Evolutionary conservation across 768 basidiomycete species (phyloP), one percentile per base, ranked within the genome.

Genomic region (Lactarius tabidus): DNA sequence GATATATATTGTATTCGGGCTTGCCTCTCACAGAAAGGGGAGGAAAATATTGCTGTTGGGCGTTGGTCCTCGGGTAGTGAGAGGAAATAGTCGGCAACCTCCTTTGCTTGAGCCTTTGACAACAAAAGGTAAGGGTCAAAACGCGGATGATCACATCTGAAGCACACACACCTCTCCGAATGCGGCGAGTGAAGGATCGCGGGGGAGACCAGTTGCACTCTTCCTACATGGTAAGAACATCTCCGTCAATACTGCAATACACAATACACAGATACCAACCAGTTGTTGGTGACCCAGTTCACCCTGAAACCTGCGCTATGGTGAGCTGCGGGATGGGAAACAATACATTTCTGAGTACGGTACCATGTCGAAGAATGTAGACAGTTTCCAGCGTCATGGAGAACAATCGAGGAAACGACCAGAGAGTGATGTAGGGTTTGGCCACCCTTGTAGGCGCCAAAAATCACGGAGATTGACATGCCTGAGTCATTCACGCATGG

Each of bases 41-140:
- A 93, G 14, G 90, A 91, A 74, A 91, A 88, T 63, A 93, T 89
- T 6, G 84, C 87, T 2, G 88, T 92, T 1, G 92, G 92, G 15
- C 82, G 80, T 52, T 87, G 81, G 8, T 85, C 80, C 60, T 82
- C 80, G 18, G 90, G 88, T 18, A 93, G 77, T 9, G 84, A 82
- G 26, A 78, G 66, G 69, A 93, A 85, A 73, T 89, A 84, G 18
- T 78, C 76, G 1, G 85, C 88, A 26, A 93, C 76, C 72, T 93
- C 90, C 61, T 83, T 74, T 1, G 93, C 91, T 77, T 95, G 93
- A 18, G 78, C 76, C 85, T 90, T 33, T 29, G 10, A 55, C 4
- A 48, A 48, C 26, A 29, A n/a, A n/a, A n/a, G 17, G 20, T 26
- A 28, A 26, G 33, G 35, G 58, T 26, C 58, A 66, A 35, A 41